Percentiles rank a stretch among this genome's conserved stretches.
Evolutionary conservation across 306 rosid species (phyloP).

Genomic region (Cucumis hystrix): DNA sequence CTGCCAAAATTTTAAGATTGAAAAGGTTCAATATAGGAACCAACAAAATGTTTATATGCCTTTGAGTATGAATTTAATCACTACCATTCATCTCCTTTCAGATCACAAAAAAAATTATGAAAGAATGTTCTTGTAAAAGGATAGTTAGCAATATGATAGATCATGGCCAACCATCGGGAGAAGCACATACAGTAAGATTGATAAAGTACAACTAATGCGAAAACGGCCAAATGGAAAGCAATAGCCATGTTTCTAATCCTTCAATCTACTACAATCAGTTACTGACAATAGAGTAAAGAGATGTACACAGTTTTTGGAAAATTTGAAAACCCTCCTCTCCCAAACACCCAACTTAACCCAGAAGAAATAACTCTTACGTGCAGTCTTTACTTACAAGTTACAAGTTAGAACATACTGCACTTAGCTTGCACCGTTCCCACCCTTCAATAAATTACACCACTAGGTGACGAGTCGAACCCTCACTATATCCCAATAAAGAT

Average conservation of each 20-base stretch:
- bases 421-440: too few relatives aligned
- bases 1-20: constrained; percentile 33
- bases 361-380: too few relatives aligned
- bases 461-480: too few relatives aligned
- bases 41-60: not conserved
- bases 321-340: too few relatives aligned
- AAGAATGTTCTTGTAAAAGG: not conserved
- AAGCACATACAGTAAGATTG: not conserved
- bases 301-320: not conserved
- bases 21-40: not conserved
- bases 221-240: not conserved
- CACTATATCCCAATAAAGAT: too few relatives aligned
- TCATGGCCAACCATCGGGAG: too few relatives aligned
- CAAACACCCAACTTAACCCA: too few relatives aligned
- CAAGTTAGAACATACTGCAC: too few relatives aligned
- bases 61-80: not conserved
- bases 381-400: too few relatives aligned
- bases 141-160: not conserved
- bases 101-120: not conserved
- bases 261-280: not conserved
- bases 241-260: not conserved
- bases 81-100: not conserved
- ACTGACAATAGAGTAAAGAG: not conserved
- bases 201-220: too few relatives aligned
- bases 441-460: too few relatives aligned